These are phyloP conservation scores for Fusarium solani-melongenae DNA, from an alignment of 2,329 filamentous ascomycete genomes.

Conservation along the genomic window DNA sequence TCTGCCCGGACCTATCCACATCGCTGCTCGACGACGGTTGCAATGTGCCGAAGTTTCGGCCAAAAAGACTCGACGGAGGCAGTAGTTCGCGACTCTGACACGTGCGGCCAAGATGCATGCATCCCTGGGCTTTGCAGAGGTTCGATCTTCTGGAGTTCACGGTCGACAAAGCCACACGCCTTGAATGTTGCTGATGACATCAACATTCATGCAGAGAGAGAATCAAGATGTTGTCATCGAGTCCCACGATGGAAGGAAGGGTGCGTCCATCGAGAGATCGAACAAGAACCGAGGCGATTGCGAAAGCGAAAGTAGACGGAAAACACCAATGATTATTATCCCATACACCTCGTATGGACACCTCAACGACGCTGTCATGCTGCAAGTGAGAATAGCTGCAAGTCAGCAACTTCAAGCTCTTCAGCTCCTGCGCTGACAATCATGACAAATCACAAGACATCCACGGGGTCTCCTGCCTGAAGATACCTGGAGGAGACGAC, in stretches of 20 bases:
- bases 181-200: conserved; percentile 12
- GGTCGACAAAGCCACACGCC: background rate
- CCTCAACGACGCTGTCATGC: background rate
- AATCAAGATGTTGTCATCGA: conserved; percentile 7
- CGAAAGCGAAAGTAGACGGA: background rate
- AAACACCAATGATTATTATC: background rate
- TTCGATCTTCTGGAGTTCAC: background rate
- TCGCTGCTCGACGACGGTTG: background rate
- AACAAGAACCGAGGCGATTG: background rate
- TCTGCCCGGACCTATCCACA: background rate
- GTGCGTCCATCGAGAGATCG: conserved; percentile 10
- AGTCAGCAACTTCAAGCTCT: background rate
- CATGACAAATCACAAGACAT: conserved; percentile 8
- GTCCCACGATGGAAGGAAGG: background rate
- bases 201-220: conserved; percentile 9
- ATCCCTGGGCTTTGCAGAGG: background rate
- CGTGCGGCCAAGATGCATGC: background rate
- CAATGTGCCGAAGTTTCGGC: background rate
- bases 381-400: conserved; percentile 19
- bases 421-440: background rate
- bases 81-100: background rate
- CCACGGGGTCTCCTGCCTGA: background rate
- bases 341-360: background rate
- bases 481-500: background rate
- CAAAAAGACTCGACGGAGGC: background rate